Evolutionary conservation across 2,329 filamentous ascomycete species (phyloP).

Genomic region (Exophiala phaeomuriformis): DNA sequence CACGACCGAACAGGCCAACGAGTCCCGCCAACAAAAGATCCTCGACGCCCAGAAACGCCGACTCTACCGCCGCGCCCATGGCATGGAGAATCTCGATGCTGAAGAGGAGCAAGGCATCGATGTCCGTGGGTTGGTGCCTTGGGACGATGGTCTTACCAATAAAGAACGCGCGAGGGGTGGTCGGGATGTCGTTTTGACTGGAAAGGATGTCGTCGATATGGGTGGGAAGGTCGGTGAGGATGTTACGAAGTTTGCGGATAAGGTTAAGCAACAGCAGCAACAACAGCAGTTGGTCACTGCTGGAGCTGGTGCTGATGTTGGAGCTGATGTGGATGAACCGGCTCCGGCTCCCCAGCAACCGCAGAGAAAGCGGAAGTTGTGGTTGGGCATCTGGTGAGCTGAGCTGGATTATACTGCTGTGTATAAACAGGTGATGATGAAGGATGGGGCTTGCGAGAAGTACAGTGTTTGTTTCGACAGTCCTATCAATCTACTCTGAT

Average conservation of each 20-base stretch:
- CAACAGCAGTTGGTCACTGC: background rate
- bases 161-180: conserved; percentile 31
- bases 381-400: conserved; percentile 25
- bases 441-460: too few species aligned
- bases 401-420: background rate
- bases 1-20: conserved; percentile 58
- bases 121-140: conserved; percentile 26
- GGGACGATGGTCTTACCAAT: conserved; percentile 36
- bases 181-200: conserved; percentile 19
- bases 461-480: too few species aligned
- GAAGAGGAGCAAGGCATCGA: conserved; percentile 33
- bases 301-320: background rate
- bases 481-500: too few species aligned
- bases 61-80: conserved; percentile 79
- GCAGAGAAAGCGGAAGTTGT: conserved; percentile 25
- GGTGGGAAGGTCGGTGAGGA: conserved; percentile 13
- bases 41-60: conserved; percentile 84
- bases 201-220: conserved; percentile 31
- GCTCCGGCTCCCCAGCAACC: conserved; percentile 3
- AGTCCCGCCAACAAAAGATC: conserved; percentile 63
- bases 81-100: conserved; percentile 52
- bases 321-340: background rate
- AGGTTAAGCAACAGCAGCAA: conserved; percentile 9
- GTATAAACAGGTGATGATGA: too few species aligned
- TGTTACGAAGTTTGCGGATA: conserved; percentile 14